These are phyloP conservation scores for Marasmius sp. DNA, from an alignment of 1,284 basidiomycete species.

Conservation along the genomic window DNA sequence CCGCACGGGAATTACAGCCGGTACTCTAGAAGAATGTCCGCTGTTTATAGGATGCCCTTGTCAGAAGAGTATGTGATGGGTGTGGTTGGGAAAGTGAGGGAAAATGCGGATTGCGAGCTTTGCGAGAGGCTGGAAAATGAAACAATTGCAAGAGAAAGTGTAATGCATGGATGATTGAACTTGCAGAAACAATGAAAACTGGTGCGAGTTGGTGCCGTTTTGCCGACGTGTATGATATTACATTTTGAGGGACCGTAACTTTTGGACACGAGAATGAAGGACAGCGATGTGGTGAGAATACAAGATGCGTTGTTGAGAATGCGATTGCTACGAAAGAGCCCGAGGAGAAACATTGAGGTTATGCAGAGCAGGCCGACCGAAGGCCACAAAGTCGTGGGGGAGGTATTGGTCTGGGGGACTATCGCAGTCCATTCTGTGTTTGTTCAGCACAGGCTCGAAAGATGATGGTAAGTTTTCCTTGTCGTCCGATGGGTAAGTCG, in stretches of 20 bases:
- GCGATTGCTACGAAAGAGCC: slow-evolving; percentile 52
- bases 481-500: slow-evolving; percentile 59
- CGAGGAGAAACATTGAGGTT: slow-evolving; percentile 60
- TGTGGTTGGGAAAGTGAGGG: slow-evolving; percentile 24
- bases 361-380: slow-evolving; percentile 72
- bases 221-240: slow-evolving; percentile 67
- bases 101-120: not conserved
- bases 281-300: slow-evolving; percentile 10
- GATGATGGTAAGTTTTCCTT: slow-evolving; percentile 75
- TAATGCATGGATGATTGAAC: slow-evolving; percentile 74
- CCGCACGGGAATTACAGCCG: slow-evolving; percentile 2
- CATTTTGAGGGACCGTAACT: slow-evolving; percentile 65
- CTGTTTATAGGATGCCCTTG: slow-evolving; percentile 1
- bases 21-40: not conserved
- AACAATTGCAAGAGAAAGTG: slow-evolving; percentile 64
- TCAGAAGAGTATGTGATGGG: slow-evolving; percentile 30
- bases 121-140: slow-evolving; percentile 30
- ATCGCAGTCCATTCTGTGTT: slow-evolving; percentile 54
- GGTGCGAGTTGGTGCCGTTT: slow-evolving; percentile 54
- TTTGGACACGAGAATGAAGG: slow-evolving; percentile 33
- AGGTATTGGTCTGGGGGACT: slow-evolving; percentile 70
- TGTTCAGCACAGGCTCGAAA: slow-evolving; percentile 71
- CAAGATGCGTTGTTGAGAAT: slow-evolving; percentile 10
- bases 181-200: slow-evolving; percentile 58
- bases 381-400: slow-evolving; percentile 75